Evolutionary conservation across 2,329 filamentous ascomycete species (phyloP), one percentile per base, ranked within the genome.

Genomic region (Aspergillus tamarii): DNA sequence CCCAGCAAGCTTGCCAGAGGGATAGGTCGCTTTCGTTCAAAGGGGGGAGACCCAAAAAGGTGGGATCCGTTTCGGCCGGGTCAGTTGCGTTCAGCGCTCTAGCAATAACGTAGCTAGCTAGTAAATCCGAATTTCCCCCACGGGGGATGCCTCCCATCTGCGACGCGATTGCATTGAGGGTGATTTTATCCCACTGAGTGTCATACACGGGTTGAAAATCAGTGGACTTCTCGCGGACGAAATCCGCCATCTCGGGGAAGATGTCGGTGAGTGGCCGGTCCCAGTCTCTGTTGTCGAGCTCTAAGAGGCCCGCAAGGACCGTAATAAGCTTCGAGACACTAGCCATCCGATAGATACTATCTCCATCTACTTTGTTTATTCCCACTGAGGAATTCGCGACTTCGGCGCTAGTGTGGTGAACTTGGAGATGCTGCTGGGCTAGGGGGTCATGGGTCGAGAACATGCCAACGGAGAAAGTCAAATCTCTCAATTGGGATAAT

Each of bases 151-250:
- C 84, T 19, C 78, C 78, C 12, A 84, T 73, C 48, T 85, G 83
- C 3, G 75, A 78, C 1, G 82, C 80, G 10, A 85, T 70, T 23
- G 81, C 76, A 5, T 76, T 77, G 6, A 84, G 71, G 0, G 83
- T 85, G 36, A 86, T 73, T 11, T 82, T 78, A 41, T 84, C 77
- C 83, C 83, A 86, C 48, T 78, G 70, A 2, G 82, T 71, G 1
- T 74, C 71, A 28, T 73, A 70, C 9, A 81, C 70, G 4, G 68
- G 67, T 53, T 78, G 73, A 8, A 70, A 58, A 50, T 69, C 6
- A 58, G 67, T 50, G 67, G 65, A 45, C 62, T 71, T 48, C 11
- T 64, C 62, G 12, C 59, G 34, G 36, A 67, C 48, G 79, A 68
- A 65, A 6, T 70, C 59, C 5, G 69, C 65, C 9, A 80, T 66